Percentiles rank a stretch among this genome's conserved stretches.
Evolutionary conservation across 495 filamentous ascomycete genomes (phyloP).

Genomic region (Aspergillus diversus): DNA sequence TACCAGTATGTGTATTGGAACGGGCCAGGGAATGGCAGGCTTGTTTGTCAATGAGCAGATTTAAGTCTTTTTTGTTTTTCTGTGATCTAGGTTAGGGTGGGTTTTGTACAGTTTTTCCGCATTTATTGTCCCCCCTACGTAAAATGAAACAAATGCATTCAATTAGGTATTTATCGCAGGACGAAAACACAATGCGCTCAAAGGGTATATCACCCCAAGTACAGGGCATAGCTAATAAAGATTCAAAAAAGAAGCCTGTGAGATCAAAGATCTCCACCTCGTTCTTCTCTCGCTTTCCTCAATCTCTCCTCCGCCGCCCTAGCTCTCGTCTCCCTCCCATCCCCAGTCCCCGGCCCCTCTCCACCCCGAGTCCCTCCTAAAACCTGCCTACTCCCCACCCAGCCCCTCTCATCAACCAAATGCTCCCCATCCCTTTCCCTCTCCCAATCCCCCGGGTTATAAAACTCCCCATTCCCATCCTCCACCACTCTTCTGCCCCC

Average conservation of each 20-base stretch:
- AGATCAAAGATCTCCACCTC: constrained; percentile 12
- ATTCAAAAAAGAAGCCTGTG: not conserved
- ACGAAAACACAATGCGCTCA: not conserved
- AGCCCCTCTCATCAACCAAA: constrained; percentile 75
- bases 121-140: not conserved
- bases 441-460: constrained; percentile 64
- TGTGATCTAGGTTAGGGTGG: not conserved
- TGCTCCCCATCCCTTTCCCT: constrained; percentile 50
- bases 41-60: constrained; percentile 81
- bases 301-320: constrained; percentile 75
- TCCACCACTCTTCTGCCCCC: constrained; percentile 67
- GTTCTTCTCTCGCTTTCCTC: constrained; percentile 47
- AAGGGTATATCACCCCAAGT: not conserved
- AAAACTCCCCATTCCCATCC: constrained; percentile 56
- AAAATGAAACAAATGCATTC: not conserved
- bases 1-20: constrained; percentile 88
- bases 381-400: constrained; percentile 86
- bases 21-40: constrained; percentile 83
- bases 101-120: not conserved
- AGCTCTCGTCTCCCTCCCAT: constrained; percentile 72
- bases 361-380: constrained; percentile 59
- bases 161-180: not conserved
- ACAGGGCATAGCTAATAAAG: not conserved
- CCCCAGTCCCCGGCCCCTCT: constrained; percentile 34
- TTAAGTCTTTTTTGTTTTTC: constrained; percentile 25